Evolutionary conservation across 257 asterid species (phyloP).

Genomic region (Cynanchum wilfordii): DNA sequence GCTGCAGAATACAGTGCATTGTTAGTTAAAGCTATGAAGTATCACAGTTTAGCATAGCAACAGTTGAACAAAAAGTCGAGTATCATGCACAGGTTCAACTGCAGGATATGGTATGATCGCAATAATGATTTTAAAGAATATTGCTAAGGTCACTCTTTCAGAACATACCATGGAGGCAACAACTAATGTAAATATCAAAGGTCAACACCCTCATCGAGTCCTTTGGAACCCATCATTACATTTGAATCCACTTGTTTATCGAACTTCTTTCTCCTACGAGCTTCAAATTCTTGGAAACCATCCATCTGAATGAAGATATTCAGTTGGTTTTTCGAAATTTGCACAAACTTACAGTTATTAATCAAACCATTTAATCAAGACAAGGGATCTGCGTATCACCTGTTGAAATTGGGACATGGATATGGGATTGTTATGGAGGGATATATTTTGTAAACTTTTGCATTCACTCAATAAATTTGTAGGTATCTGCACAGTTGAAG

Average conservation of each 20-base stretch:
- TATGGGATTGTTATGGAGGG: constrained; percentile 90
- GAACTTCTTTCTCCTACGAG: constrained; percentile 78
- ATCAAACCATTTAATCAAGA: not conserved
- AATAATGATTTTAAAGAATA: not conserved
- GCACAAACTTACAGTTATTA: not conserved
- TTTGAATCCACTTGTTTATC: constrained; percentile 91
- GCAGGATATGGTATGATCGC: not conserved
- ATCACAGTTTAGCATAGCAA: not conserved
- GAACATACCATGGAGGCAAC: constrained; percentile 1
- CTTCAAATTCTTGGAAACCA: constrained; percentile 79
- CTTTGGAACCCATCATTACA: constrained; percentile 87
- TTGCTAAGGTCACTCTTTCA: not conserved
- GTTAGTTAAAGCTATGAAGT: not conserved
- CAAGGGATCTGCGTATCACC: constrained; percentile 28
- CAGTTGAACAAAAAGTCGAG: not conserved
- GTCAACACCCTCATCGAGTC: constrained; percentile 93
- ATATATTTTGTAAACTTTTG: constrained; percentile 73
- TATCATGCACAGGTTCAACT: no score
- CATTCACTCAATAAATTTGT: constrained; percentile 69
- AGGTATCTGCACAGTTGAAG: constrained; percentile 53
- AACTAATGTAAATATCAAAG: constrained; percentile 30
- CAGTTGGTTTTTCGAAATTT: not conserved
- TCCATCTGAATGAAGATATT: constrained; percentile 54
- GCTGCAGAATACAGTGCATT: constrained; percentile 2
- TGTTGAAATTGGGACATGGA: constrained; percentile 88